A percentile compares a stretch with the other conserved stretches of the same genome.
phyloP scores from a whole-genome alignment of 208 protist genomes.

The Leishmania lainsoni region DNA sequence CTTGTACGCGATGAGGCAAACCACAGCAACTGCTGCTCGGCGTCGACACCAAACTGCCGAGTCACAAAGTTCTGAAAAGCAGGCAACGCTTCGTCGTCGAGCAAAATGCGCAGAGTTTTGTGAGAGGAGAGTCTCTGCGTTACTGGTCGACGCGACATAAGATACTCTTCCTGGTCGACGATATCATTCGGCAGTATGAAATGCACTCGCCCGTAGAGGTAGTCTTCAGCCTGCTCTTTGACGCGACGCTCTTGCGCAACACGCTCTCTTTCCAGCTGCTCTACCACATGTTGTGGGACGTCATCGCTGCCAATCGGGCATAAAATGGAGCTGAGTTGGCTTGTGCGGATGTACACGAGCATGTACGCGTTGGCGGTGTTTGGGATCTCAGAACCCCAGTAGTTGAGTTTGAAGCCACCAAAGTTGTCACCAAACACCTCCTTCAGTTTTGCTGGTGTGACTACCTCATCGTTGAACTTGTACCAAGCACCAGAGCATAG shows the following conservation, averaged over 20 bases:
- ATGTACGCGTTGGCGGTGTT: slow-evolving; percentile 89
- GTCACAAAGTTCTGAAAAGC: slow-evolving; percentile 62
- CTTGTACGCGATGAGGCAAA: slow-evolving; percentile 40
- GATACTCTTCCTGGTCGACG: slow-evolving; percentile 58
- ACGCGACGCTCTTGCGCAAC: slow-evolving; percentile 52
- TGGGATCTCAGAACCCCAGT: slow-evolving; percentile 85
- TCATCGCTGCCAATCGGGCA: slow-evolving; percentile 56
- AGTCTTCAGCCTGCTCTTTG: slow-evolving; percentile 70
- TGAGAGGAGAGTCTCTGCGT: slow-evolving; percentile 64
- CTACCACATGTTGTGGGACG: slow-evolving; percentile 75
- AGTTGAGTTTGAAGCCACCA: slow-evolving; percentile 82
- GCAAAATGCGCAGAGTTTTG: slow-evolving; percentile 56
- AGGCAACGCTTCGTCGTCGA: slow-evolving; percentile 62
- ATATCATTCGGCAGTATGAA: slow-evolving; percentile 74
- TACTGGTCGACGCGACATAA: slow-evolving; percentile 43
- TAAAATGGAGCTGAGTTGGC: slow-evolving; percentile 63
- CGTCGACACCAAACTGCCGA: slow-evolving; percentile 39
- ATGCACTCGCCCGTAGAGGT: slow-evolving; percentile 81
- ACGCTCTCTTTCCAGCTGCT: slow-evolving; percentile 64
- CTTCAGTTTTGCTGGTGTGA: slow-evolving; percentile 74
- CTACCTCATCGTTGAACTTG: slow-evolving; percentile 92
- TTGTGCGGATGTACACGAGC: slow-evolving; percentile 90
- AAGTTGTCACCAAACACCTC: slow-evolving; percentile 91
- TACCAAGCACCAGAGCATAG: slow-evolving; percentile 78
- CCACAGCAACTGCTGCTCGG: slow-evolving; percentile 63